Percentiles rank a stretch among this genome's conserved stretches.
phyloP scores from a whole-genome alignment of 2,329 filamentous ascomycete genomes.

The Neobulgaria alba region DNA sequence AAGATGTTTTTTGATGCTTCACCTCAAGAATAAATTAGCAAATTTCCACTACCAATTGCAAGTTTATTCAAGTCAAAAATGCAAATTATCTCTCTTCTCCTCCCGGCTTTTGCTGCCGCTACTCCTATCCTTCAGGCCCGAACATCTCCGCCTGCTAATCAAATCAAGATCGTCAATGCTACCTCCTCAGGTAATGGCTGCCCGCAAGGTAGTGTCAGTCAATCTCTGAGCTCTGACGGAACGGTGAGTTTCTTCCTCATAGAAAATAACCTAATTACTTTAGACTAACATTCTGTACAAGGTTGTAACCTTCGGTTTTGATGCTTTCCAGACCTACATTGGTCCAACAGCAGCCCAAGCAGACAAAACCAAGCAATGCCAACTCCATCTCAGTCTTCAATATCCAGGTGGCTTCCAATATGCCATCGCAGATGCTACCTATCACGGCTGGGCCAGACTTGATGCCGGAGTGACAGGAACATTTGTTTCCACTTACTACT shows the following conservation, averaged over 20 bases:
- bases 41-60: constrained; percentile 2
- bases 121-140: constrained; percentile 5
- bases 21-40: no score
- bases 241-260: constrained; percentile 7
- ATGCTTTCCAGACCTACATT: constrained; percentile 18
- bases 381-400: constrained; percentile 15
- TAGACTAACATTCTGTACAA: not conserved
- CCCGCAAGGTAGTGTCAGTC: constrained; percentile 13
- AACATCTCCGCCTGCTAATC: constrained; percentile 4
- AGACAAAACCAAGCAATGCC: constrained; percentile 17
- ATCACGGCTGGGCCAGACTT: constrained; percentile 17
- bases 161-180: constrained; percentile 13
- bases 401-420: constrained; percentile 20
- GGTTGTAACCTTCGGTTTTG: constrained; percentile 12
- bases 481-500: constrained; percentile 18
- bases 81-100: constrained; percentile 11
- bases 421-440: constrained; percentile 15
- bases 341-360: constrained; percentile 12
- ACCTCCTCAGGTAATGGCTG: constrained; percentile 15
- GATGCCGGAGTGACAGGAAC: constrained; percentile 14
- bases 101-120: constrained; percentile 13
- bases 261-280: not conserved
- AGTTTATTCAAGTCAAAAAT: constrained; percentile 6
- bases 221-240: constrained; percentile 10
- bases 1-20: no score